These are phyloP conservation scores for Paracoccidioides brasiliensis DNA, from an alignment of 2,329 filamentous ascomycete species.

Conservation along the genomic window DNA sequence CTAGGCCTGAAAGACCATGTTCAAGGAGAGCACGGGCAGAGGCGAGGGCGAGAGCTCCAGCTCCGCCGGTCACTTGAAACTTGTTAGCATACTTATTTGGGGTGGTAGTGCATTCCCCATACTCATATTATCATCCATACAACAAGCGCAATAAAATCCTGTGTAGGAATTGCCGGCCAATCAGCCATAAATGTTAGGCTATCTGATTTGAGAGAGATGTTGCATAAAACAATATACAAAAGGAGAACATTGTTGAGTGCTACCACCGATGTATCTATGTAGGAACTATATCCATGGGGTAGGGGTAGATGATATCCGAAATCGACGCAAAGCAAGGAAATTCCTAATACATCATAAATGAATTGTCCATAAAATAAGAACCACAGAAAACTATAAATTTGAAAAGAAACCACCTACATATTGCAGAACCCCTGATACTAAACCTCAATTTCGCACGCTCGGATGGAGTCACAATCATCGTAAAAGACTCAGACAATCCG, in stretches of 20 bases:
- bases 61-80: conserved; percentile 49
- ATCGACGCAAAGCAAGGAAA: too few relatives aligned
- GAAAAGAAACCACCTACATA: conserved; percentile 12
- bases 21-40: conserved; percentile 52
- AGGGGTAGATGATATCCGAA: too few relatives aligned
- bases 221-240: too few relatives aligned
- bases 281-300: too few relatives aligned
- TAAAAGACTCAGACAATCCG: conserved; percentile 16
- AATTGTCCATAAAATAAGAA: not conserved
- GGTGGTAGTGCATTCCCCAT: not conserved
- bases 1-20: conserved; percentile 48
- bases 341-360: too few relatives aligned
- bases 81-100: conserved; percentile 1
- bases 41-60: conserved; percentile 49
- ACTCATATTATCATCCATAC: not conserved
- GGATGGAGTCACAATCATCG: conserved; percentile 11
- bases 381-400: conserved; percentile 5
- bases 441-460: conserved; percentile 21
- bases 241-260: too few relatives aligned
- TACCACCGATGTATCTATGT: too few relatives aligned
- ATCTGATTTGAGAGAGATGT: too few relatives aligned
- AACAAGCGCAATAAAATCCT: not conserved
- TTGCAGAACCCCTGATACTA: conserved; percentile 19
- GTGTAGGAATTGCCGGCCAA: too few relatives aligned
- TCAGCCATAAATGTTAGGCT: too few relatives aligned